These are phyloP conservation scores for Escallonia rubra DNA, from an alignment of 129 eudicot species.

Conservation along the genomic window DNA sequence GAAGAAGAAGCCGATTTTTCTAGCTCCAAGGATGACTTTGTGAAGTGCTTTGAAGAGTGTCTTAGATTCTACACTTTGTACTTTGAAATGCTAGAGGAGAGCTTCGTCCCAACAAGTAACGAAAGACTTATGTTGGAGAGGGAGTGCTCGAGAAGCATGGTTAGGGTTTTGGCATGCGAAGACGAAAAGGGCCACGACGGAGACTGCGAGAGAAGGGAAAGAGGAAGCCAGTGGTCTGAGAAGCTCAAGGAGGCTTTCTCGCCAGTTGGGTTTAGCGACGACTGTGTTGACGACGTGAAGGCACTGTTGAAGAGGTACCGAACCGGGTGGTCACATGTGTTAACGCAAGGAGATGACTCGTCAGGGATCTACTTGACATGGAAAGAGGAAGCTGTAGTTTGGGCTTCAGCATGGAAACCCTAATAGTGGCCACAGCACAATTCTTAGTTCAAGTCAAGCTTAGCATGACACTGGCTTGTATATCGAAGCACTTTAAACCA, in stretches of 20 bases:
- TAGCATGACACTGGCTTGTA: not conserved
- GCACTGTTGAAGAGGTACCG: conserved; percentile 76
- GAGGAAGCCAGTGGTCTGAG: conserved; percentile 65
- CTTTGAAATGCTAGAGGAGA: conserved; percentile 85
- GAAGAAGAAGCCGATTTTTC: conserved; percentile 88
- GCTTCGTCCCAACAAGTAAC: conserved; percentile 62
- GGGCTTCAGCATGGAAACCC: conserved; percentile 94
- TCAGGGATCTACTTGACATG: conserved; percentile 67
- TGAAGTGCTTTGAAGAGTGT: conserved; percentile 73
- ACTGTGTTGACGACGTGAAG: conserved; percentile 63
- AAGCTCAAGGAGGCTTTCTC: conserved; percentile 48
- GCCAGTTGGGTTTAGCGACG: conserved; percentile 51
- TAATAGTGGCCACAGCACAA: not conserved
- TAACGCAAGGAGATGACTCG: conserved; percentile 23
- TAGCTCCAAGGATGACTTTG: conserved; percentile 49
- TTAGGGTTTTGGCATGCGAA: conserved; percentile 64
- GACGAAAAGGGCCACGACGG: conserved; percentile 35
- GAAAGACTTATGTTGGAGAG: conserved; percentile 75
- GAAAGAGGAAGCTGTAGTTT: conserved; percentile 76
- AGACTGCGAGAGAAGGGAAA: conserved; percentile 64
- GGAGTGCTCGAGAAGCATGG: conserved; percentile 56
- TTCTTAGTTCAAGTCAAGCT: no score
- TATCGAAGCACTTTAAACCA: conserved; percentile 2
- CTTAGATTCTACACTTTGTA: conserved; percentile 68
- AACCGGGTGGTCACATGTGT: conserved; percentile 55